Evolutionary conservation across 495 filamentous ascomycete species (phyloP).

Genomic region (Margaritispora aquatica): DNA sequence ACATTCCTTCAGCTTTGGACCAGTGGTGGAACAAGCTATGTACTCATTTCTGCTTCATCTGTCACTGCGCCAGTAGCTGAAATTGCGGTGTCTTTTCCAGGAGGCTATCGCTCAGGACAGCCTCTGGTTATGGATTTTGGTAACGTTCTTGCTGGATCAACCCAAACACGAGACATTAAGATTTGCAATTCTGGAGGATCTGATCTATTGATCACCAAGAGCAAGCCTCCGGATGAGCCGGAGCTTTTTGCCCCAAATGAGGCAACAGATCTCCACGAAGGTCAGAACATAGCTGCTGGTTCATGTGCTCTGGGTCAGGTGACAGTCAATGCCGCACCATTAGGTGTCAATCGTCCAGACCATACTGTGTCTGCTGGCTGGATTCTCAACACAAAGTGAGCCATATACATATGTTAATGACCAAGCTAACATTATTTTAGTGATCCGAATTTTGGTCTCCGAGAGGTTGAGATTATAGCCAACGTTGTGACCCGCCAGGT

Average conservation of each 20-base stretch:
- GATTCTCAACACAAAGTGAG: constrained; percentile 15
- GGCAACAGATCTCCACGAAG: constrained; percentile 15
- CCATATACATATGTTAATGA: background rate
- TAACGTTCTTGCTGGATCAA: constrained; percentile 23
- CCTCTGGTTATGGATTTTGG: constrained; percentile 27
- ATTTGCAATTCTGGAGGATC: constrained; percentile 31
- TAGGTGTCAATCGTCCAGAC: constrained; percentile 11
- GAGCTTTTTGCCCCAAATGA: constrained; percentile 16
- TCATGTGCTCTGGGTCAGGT: constrained; percentile 14
- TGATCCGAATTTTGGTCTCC: constrained; percentile 11
- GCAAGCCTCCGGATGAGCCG: constrained; percentile 17
- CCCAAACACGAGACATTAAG: constrained; percentile 21
- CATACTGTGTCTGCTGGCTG: constrained; percentile 13
- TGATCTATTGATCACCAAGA: constrained; percentile 28
- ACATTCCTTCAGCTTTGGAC: constrained; percentile 27
- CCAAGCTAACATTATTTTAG: background rate
- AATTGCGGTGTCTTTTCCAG: constrained; percentile 24
- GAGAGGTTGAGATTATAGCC: constrained; percentile 13
- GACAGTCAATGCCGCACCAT: constrained; percentile 9
- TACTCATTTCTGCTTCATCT: constrained; percentile 23
- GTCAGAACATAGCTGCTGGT: constrained; percentile 13
- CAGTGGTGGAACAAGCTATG: constrained; percentile 24
- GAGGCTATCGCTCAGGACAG: constrained; percentile 22
- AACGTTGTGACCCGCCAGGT: constrained; percentile 20
- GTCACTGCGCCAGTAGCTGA: constrained; percentile 25